Base-by-base conservation (phyloP, 2,329 filamentous ascomycete genomes). In the Sphaerulina vaccinii region DNA sequence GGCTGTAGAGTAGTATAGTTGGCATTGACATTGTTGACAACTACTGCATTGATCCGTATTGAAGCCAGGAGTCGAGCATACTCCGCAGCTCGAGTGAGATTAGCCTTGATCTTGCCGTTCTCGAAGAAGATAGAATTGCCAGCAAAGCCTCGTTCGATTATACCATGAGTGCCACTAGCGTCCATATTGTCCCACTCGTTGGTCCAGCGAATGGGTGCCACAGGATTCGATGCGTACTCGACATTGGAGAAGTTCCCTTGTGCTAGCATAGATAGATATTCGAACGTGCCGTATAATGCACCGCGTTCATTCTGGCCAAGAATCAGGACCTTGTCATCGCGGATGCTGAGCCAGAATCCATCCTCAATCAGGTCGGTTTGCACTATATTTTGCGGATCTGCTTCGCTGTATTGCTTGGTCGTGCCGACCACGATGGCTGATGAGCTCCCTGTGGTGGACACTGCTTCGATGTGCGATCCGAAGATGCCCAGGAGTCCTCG, bases 11-110 rank as follows among this genome's bases (percentile, higher is more conserved):
- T 70, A 0, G 73, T 74, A 2, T 78, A 73, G 59, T 88, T 82
- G 3, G 85, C 84, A 60, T 88, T 88, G 62, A 88, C 85, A 52
- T 88, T 88, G 70, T 88, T 88, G 61, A 87, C 74, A 2, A 88
- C 70, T 8, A 86, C 74, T 0, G 76, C 85, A 57, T 88, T 88
- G 58, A 88, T 69, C 11, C 83, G 72, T 24, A 87, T 77, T 0
- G 85, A 88, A 2, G 85, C 79, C 11, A 88, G 70, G 2, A 88
- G 73, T 1, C 85, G 83, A 1, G 81, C 85, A 57, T 87, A 87
- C 57, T 85, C 73, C 4, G 74, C 70, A 0, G 79, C 81, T 0
- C 84, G 79, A 1, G 79, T 81, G 15, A 85, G 71, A 55, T 87
- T 79, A 3, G 79, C 70, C n/a, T 79, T 69, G 5, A 85, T 73